Evolutionary conservation across 75 land plant species (phyloP).

Genomic region (Gnetum montanum): DNA sequence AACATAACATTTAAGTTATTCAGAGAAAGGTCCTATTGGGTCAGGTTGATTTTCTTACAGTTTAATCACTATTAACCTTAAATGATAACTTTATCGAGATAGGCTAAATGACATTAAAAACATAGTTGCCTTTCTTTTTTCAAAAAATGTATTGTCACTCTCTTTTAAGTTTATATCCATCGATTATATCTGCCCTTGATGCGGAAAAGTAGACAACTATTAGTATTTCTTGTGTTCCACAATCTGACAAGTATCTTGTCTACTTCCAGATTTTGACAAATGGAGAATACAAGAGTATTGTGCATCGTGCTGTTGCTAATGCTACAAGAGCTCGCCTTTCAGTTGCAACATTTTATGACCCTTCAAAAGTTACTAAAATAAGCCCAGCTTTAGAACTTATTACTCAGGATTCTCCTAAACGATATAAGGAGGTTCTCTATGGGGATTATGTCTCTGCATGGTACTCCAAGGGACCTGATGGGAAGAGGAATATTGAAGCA

Average conservation of each 20-base stretch:
- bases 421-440: slow-evolving; percentile 45
- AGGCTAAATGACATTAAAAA: too few relatives aligned
- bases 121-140: not conserved
- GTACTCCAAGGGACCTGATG: slow-evolving; percentile 84
- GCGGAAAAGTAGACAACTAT: not conserved
- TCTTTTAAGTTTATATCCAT: not conserved
- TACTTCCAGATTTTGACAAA: slow-evolving; percentile 62
- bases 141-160: not conserved
- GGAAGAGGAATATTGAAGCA: slow-evolving; percentile 67
- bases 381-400: slow-evolving; percentile 56
- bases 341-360: slow-evolving; percentile 84
- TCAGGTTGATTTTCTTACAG: too few relatives aligned
- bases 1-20: too few relatives aligned
- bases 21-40: too few relatives aligned
- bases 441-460: slow-evolving; percentile 82
- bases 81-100: too few relatives aligned
- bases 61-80: too few relatives aligned
- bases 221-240: not conserved
- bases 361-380: slow-evolving; percentile 54
- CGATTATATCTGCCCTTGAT: not conserved
- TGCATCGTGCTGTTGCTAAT: slow-evolving; percentile 76
- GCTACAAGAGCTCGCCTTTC: slow-evolving; percentile 41
- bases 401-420: slow-evolving; percentile 18
- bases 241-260: not conserved
- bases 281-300: slow-evolving; percentile 62